Base-by-base conservation (phyloP, 169 alveolate genomes). In the Eimeria sp. region DNA sequence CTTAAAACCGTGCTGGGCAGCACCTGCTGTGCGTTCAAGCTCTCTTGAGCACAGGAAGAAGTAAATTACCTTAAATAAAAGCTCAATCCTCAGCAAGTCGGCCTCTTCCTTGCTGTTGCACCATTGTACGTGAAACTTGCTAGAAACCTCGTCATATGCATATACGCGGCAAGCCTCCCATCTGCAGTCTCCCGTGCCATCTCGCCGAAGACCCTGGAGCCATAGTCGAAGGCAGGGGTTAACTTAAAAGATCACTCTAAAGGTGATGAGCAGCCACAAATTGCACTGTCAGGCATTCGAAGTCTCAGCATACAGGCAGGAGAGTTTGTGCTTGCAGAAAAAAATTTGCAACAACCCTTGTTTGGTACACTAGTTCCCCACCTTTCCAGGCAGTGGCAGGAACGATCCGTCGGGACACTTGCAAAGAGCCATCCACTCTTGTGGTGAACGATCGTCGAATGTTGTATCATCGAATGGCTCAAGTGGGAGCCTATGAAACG, bases 401-500 rank as follows among this genome's bases (percentile, higher is more conserved):
- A 97, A 97, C 89, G 93, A 97, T 85, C 99, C 99, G 96, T 91
- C 98, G 1, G 82, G 87, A 95, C 66, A 49, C 33, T 52, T 89
- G 82, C 96, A 98, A 98, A 85, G 96, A 89, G 96, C 97, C 71
- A 98, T 97, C 99, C 99, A 99, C 88, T 99, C 99, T 56, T 98
- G 97, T 18, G 99, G 98, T 18, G 98, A 91, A 58, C 98, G 97
- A 72, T 98, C 98, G 94, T 99, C 99, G 95, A 97, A 98, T 43
- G 98, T 98, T 76, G 98, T 97, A 97, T 99, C 99, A 95, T 99
- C 99, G 96, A 99, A 99, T 33, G 98, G 98, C 91, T 99, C 99
- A 71, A 99, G 96, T n/a, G 99, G 99, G 0, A 99, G 97, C 99
- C 96, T 95, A 66, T 16, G 40, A 56, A 43, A n/a, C 88, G 46